A percentile compares a stretch with the other conserved stretches of the same genome.
phyloP scores from a whole-genome alignment of 1,284 basidiomycete species.

The Bondarzewia mesenterica region DNA sequence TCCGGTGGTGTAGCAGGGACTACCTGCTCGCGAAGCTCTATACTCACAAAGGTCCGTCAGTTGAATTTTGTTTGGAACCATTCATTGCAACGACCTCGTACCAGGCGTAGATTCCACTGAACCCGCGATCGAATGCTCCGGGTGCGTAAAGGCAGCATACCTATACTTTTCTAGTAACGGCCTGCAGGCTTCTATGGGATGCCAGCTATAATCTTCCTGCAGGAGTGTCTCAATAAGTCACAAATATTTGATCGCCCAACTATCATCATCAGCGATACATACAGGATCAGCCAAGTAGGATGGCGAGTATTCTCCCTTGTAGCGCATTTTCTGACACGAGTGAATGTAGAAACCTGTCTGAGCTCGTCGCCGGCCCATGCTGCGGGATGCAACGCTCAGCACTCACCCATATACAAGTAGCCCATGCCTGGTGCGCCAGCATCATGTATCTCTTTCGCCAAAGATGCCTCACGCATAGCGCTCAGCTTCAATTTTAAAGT shows the following conservation, averaged over 20 bases:
- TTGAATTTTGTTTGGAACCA: background rate
- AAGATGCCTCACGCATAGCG: constrained; percentile 70
- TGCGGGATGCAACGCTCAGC: background rate
- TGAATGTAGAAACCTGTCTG: constrained; percentile 83
- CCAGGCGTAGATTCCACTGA: background rate
- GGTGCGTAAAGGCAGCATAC: constrained; percentile 62
- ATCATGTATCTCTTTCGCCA: constrained; percentile 65
- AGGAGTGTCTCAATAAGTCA: background rate
- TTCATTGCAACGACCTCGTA: background rate
- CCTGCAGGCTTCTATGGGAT: constrained; percentile 55
- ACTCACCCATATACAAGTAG: constrained; percentile 80
- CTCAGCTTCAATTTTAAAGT: constrained; percentile 47
- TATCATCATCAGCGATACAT: constrained; percentile 14
- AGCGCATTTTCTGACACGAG: constrained; percentile 91
- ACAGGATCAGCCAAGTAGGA: constrained; percentile 88
- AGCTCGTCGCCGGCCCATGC: background rate
- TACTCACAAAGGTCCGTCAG: background rate
- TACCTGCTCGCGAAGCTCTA: background rate
- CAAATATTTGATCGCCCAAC: background rate
- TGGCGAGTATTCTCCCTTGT: constrained; percentile 90
- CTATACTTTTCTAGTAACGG: constrained; percentile 54
- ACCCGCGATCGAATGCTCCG: constrained; percentile 41
- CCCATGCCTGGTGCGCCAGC: constrained; percentile 59
- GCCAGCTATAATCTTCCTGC: constrained; percentile 74
- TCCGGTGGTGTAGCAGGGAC: background rate